Conservation (phyloP, 2,329 filamentous ascomycete genomes). For the Venturia effusa region DNA sequence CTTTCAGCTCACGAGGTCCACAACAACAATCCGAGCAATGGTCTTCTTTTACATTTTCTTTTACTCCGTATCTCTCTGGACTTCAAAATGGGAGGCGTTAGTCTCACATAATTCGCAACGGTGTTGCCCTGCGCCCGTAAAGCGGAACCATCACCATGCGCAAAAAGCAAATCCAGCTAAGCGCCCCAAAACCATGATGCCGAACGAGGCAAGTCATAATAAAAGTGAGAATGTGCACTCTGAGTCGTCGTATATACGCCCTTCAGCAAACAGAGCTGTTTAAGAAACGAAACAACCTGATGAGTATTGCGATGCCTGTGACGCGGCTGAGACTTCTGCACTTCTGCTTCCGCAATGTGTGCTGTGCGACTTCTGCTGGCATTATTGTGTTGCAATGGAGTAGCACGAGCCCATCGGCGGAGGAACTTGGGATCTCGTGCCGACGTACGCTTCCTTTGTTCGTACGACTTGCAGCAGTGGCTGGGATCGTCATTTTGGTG, state of each 20-base stretch:
- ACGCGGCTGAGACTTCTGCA: conserved; percentile 1
- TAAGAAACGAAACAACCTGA: background rate
- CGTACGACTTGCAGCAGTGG: conserved; percentile 1
- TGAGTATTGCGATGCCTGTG: background rate
- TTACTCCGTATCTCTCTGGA: background rate
- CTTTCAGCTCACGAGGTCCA: background rate
- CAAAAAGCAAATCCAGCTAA: background rate
- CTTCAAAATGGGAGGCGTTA: background rate
- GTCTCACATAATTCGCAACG: background rate
- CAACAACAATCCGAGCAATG: background rate
- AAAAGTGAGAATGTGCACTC: background rate
- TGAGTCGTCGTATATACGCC: background rate
- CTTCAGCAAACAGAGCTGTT: conserved; percentile 1
- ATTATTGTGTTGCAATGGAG: background rate
- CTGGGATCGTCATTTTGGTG: background rate
- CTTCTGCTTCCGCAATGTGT: background rate
- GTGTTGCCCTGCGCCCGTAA: background rate
- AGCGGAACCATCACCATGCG: background rate
- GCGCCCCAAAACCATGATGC: background rate
- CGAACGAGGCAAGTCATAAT: background rate
- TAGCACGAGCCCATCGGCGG: background rate
- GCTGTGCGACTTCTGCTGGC: background rate
- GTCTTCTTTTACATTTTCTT: background rate
- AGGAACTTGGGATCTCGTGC: conserved; percentile 1
- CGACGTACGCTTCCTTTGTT: background rate